Conservation (phyloP, 2,329 filamentous ascomycete species). For the Trichoderma sp. region DNA sequence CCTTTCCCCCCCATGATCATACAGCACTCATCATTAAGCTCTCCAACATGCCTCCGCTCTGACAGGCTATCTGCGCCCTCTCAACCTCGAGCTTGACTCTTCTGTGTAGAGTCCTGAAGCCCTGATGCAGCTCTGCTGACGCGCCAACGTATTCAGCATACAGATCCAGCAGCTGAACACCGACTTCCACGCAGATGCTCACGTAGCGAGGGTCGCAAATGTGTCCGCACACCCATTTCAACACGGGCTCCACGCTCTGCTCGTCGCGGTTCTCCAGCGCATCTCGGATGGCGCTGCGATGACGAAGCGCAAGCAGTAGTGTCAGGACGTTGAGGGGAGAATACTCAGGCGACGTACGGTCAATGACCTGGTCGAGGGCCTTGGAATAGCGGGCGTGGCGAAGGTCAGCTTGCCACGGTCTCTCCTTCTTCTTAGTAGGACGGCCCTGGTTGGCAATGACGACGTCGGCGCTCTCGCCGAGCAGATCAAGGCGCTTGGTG, state of each 20-base stretch:
- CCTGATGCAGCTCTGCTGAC: conserved; percentile 71
- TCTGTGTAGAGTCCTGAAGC: conserved; percentile 69
- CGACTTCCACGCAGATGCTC: conserved; percentile 79
- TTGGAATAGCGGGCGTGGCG: conserved; percentile 75
- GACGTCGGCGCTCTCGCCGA: conserved; percentile 84
- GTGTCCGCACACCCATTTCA: conserved; percentile 80
- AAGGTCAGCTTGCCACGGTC: conserved; percentile 79
- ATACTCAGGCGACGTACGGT: conserved; percentile 55
- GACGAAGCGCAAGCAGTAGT: conserved; percentile 79
- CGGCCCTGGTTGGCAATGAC: conserved; percentile 75
- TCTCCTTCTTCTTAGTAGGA: conserved; percentile 61
- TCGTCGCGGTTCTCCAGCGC: conserved; percentile 84
- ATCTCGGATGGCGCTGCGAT: conserved; percentile 81
- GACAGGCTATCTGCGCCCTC: conserved; percentile 78
- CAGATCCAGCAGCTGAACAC: conserved; percentile 80
- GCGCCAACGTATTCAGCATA: conserved; percentile 80
- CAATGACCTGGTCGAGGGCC: conserved; percentile 79
- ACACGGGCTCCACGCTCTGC: conserved; percentile 75
- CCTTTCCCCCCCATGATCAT: conserved; percentile 20
- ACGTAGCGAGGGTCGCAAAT: conserved; percentile 84
- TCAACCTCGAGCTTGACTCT: conserved; percentile 79
- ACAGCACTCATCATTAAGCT: conserved; percentile 54
- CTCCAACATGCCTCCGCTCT: conserved; percentile 87
- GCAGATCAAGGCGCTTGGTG: conserved; percentile 69
- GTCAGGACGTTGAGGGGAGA: conserved; percentile 70